Percentiles rank a stretch among this genome's conserved stretches.
phyloP scores from a whole-genome alignment of 2,329 filamentous ascomycete species.

The Cercospora zeina region DNA sequence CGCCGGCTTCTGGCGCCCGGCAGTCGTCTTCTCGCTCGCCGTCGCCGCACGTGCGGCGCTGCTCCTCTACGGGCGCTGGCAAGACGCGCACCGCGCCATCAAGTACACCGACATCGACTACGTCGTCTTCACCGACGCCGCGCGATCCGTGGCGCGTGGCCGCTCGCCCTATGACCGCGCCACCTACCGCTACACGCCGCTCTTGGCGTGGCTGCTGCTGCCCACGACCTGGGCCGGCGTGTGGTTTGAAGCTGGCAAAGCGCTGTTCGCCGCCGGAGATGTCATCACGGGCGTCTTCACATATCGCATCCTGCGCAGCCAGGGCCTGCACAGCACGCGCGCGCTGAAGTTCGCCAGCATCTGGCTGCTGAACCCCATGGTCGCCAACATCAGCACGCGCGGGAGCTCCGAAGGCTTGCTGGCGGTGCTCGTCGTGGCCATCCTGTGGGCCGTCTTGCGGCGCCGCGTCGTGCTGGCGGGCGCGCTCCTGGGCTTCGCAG shows the following conservation, averaged over 20 bases:
- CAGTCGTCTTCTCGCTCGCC: slow-evolving; percentile 47
- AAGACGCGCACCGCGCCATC: slow-evolving; percentile 85
- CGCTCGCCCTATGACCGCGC: slow-evolving; percentile 81
- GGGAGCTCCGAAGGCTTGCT: slow-evolving; percentile 91
- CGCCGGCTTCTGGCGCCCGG: slow-evolving; percentile 32
- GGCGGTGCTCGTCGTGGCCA: slow-evolving; percentile 76
- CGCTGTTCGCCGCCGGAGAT: slow-evolving; percentile 80
- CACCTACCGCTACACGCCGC: slow-evolving; percentile 94
- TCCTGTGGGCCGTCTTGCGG: slow-evolving; percentile 78
- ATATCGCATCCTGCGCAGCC: slow-evolving; percentile 52
- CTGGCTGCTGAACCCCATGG: slow-evolving; percentile 97
- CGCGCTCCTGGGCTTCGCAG: slow-evolving; percentile 72
- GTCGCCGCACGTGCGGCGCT: slow-evolving; percentile 69
- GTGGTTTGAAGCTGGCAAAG: slow-evolving; percentile 83
- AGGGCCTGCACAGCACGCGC: slow-evolving; percentile 50
- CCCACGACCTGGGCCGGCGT: slow-evolving; percentile 67
- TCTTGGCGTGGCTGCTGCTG: slow-evolving; percentile 86
- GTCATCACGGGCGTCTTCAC: slow-evolving; percentile 81
- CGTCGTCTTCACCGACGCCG: slow-evolving; percentile 93
- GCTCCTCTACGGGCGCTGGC: slow-evolving; percentile 84
- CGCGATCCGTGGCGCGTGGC: slow-evolving; percentile 69
- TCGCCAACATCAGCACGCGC: slow-evolving; percentile 91
- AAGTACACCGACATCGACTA: slow-evolving; percentile 99
- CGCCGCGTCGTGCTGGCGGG: slow-evolving; percentile 67
- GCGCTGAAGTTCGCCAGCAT: slow-evolving; percentile 79